Conservation (phyloP, 2,329 filamentous ascomycete species). For the Pestalotiopsis sp. region DNA sequence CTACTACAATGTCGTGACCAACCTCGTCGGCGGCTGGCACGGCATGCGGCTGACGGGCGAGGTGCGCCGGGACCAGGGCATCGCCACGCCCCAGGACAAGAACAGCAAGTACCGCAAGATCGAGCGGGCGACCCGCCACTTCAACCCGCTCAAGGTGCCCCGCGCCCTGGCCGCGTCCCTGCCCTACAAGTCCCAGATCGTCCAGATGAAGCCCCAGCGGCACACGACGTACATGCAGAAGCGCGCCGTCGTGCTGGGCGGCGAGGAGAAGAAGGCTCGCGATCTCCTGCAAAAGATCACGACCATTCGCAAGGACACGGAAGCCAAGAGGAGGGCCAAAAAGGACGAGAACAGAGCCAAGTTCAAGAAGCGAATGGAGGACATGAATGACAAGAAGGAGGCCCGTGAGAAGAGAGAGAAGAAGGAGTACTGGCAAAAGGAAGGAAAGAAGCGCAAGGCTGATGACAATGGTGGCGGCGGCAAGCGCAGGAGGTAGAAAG, state of each 20-base stretch:
- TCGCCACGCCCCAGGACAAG: slow-evolving; percentile 77
- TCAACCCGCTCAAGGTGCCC: slow-evolving; percentile 79
- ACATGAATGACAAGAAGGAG: slow-evolving; percentile 81
- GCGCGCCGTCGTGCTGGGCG: slow-evolving; percentile 82
- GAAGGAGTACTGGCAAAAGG: slow-evolving; percentile 89
- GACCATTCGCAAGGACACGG: slow-evolving; percentile 87
- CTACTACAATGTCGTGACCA: slow-evolving; percentile 96
- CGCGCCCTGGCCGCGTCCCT: slow-evolving; percentile 79
- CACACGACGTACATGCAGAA: slow-evolving; percentile 91
- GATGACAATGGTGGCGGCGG: slow-evolving; percentile 43
- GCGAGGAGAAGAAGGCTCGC: slow-evolving; percentile 87
- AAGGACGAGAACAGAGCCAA: slow-evolving; percentile 85
- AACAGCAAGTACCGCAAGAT: slow-evolving; percentile 83
- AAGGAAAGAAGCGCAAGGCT: slow-evolving; percentile 71
- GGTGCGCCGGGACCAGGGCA: slow-evolving; percentile 75
- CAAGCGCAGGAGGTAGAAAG: slow-evolving; percentile 37
- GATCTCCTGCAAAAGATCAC: slow-evolving; percentile 92
- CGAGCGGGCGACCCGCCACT: slow-evolving; percentile 70
- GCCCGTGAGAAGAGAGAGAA: slow-evolving; percentile 88
- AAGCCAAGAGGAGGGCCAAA: slow-evolving; percentile 78
- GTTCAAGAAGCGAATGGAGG: slow-evolving; percentile 82
- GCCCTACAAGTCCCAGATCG: slow-evolving; percentile 91
- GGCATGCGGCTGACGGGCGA: slow-evolving; percentile 94
- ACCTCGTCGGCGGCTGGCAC: slow-evolving; percentile 84
- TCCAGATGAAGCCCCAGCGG: slow-evolving; percentile 77